Evolutionary conservation across 345 rosid species (phyloP).

Genomic region (Pistacia atlantica): DNA sequence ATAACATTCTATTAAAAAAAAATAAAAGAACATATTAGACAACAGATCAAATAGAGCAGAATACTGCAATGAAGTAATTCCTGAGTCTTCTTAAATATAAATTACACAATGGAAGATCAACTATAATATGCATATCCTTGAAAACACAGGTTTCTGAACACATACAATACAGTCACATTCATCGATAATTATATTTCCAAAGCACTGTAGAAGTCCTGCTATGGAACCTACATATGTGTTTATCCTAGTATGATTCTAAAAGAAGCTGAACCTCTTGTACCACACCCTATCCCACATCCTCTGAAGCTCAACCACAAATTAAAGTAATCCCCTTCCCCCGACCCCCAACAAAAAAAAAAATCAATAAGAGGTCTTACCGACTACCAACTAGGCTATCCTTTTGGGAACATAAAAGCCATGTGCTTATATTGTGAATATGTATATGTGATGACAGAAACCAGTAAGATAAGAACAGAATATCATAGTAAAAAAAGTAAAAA

Average conservation of each 20-base stretch:
- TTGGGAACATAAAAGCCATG: background rate
- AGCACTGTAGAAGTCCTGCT: background rate
- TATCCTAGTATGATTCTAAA: background rate
- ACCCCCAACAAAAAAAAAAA: background rate
- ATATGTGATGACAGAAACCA: background rate
- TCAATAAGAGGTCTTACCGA: background rate
- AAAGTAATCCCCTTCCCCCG: background rate
- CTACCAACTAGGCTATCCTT: background rate
- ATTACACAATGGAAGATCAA: background rate
- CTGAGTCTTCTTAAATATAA: background rate
- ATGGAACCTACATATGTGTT: conserved; percentile 2
- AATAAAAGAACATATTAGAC: background rate
- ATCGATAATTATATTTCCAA: background rate
- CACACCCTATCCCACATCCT: background rate
- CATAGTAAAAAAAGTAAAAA: background rate
- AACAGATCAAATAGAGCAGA: background rate
- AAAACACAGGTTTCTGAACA: background rate
- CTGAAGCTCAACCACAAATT: background rate
- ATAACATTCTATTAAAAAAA: background rate
- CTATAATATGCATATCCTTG: background rate
- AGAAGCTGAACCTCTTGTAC: conserved; percentile 5
- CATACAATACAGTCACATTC: background rate
- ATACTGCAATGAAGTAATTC: background rate
- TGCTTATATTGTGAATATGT: background rate
- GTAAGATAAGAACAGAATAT: conserved; percentile 2